A percentile compares a stretch with the other conserved stretches of the same genome.
These are phyloP conservation scores for Biscogniauxia marginata DNA, from an alignment of 2,329 filamentous ascomycete genomes.

Conservation along the genomic window DNA sequence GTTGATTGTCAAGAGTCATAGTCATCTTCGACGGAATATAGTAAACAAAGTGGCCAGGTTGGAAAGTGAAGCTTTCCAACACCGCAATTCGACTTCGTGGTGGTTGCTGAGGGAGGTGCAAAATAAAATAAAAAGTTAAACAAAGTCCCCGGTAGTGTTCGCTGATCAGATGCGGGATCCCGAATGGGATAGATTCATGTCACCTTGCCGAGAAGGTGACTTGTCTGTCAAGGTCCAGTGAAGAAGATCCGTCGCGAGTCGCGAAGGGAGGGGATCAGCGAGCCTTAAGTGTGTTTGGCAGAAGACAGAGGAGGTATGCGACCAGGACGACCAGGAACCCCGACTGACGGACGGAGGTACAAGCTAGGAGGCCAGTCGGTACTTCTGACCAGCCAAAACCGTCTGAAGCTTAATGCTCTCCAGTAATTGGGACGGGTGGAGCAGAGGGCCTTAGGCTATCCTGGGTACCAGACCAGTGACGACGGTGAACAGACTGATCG, in stretches of 20 bases:
- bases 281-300: slow-evolving; percentile 55
- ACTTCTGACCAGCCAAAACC: slow-evolving; percentile 38
- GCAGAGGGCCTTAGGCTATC: slow-evolving; percentile 26
- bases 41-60: slow-evolving; percentile 18
- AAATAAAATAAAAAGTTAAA: slow-evolving; percentile 9
- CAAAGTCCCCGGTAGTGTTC: slow-evolving; percentile 32
- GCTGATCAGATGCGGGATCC: slow-evolving; percentile 55
- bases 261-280: slow-evolving; percentile 53
- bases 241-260: slow-evolving; percentile 39
- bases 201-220: slow-evolving; percentile 34
- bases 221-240: slow-evolving; percentile 34
- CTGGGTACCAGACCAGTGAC: slow-evolving; percentile 41
- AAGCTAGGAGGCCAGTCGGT: slow-evolving; percentile 38
- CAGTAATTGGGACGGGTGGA: slow-evolving; percentile 44
- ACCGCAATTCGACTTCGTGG: slow-evolving; percentile 11
- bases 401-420: slow-evolving; percentile 43
- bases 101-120: slow-evolving; percentile 13
- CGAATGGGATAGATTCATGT: slow-evolving; percentile 45
- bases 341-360: slow-evolving; percentile 34
- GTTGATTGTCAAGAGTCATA: slow-evolving; percentile 93
- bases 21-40: slow-evolving; percentile 64
- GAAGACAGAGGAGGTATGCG: slow-evolving; percentile 36
- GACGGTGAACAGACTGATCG: slow-evolving; percentile 54
- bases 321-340: slow-evolving; percentile 31
- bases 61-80: slow-evolving; percentile 28